phyloP scores from a whole-genome alignment of 352 stramenopile genomes.

The Peronospora farinosa region DNA sequence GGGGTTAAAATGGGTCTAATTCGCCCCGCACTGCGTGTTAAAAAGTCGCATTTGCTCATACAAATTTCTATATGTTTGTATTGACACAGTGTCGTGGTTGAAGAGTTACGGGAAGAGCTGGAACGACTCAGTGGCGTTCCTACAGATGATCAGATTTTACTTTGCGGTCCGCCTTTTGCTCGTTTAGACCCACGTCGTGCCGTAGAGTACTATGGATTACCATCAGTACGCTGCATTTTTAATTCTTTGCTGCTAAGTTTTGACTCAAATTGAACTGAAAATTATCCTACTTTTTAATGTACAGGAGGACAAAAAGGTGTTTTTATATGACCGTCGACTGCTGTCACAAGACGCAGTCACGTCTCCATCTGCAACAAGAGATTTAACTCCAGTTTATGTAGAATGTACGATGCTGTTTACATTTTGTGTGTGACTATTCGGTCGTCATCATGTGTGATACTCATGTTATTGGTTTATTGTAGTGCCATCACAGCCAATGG shows the following conservation, averaged over 20 bases:
- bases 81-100: slow-evolving; percentile 44
- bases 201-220: slow-evolving; percentile 62
- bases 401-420: slow-evolving; percentile 23
- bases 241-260: background rate
- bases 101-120: slow-evolving; percentile 65
- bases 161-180: slow-evolving; percentile 70
- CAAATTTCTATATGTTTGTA: slow-evolving; percentile 6
- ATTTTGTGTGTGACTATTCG: background rate
- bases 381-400: slow-evolving; percentile 42
- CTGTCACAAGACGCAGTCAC: slow-evolving; percentile 56
- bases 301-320: slow-evolving; percentile 60
- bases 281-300: slow-evolving; percentile 3
- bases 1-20: slow-evolving; percentile 6
- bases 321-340: slow-evolving; percentile 78
- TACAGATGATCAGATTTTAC: slow-evolving; percentile 65
- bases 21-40: background rate
- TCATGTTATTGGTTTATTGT: slow-evolving; percentile 1
- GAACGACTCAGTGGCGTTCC: slow-evolving; percentile 53
- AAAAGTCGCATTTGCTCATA: slow-evolving; percentile 10
- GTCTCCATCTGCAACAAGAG: slow-evolving; percentile 20
- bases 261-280: background rate
- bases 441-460: background rate
- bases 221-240: slow-evolving; percentile 27
- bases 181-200: slow-evolving; percentile 64
- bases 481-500: slow-evolving; percentile 52